Evolutionary conservation across 192 early-diverging fungal genomes (phyloP).

Genomic region (Spizellomyces sp.): DNA sequence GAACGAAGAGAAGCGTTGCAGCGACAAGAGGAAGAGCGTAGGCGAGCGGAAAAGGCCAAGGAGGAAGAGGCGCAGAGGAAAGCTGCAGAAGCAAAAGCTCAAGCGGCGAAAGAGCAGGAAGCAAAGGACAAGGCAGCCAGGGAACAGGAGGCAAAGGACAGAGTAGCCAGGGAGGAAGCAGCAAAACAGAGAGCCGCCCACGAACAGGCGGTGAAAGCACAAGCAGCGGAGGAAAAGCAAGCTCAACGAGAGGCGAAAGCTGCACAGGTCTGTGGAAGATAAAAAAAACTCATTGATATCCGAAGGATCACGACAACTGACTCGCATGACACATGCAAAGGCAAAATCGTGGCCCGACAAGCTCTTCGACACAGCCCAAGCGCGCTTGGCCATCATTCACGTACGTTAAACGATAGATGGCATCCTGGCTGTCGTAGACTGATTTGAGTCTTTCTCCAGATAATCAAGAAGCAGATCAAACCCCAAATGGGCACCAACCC

Average conservation of each 20-base stretch:
- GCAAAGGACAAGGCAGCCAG: conserved; percentile 1
- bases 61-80: conserved; percentile 2
- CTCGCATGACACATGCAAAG: not conserved
- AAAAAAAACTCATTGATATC: not conserved
- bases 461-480: conserved; percentile 33
- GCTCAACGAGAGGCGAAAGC: conserved; percentile 5
- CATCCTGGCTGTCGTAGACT: not conserved
- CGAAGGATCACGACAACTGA: not conserved
- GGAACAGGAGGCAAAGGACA: conserved; percentile 8
- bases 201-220: conserved; percentile 1
- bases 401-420: not conserved
- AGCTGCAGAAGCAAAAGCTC: conserved; percentile 24
- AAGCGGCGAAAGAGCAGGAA: conserved; percentile 4
- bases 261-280: conserved; percentile 1
- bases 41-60: conserved; percentile 17
- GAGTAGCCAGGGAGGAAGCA: conserved; percentile 1
- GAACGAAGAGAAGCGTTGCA: too few relatives aligned
- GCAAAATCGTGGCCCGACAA: not conserved
- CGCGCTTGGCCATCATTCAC: conserved; percentile 7
- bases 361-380: not conserved
- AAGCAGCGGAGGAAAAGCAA: not conserved
- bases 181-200: conserved; percentile 18
- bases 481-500: conserved; percentile 13
- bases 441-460: not conserved
- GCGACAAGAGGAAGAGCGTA: conserved; percentile 15